Conservation (phyloP, 2,329 filamentous ascomycete genomes). For the Sporothrix dimorphospora region DNA sequence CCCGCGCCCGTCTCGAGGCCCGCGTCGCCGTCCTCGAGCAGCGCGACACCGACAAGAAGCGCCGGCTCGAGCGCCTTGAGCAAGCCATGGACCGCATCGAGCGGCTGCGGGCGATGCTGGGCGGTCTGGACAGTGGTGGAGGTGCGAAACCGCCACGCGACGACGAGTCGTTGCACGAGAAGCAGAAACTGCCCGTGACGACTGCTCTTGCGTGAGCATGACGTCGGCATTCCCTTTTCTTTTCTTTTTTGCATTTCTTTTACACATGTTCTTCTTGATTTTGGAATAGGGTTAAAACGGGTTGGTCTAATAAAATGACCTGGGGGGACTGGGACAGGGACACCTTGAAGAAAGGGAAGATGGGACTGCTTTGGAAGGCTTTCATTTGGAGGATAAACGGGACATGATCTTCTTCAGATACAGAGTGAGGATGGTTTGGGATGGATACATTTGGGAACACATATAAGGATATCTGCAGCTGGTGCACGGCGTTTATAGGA, state of each 20-base stretch:
- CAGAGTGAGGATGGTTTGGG: no score
- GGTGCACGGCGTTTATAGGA: no score
- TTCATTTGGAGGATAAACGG: no score
- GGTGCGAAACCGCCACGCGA: neutral
- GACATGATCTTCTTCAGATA: no score
- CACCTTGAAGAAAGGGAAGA: no score
- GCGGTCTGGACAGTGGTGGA: constrained; percentile 24
- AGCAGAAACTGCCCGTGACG: neutral
- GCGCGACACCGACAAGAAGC: constrained; percentile 70
- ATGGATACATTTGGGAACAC: no score
- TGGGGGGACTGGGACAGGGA: no score
- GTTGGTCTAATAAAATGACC: no score
- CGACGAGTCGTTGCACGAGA: constrained; percentile 9
- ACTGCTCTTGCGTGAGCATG: neutral
- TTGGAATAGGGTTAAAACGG: neutral
- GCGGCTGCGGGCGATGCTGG: constrained; percentile 65
- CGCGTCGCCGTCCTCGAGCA: constrained; percentile 69
- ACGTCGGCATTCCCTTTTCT: neutral
- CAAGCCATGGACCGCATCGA: constrained; percentile 72
- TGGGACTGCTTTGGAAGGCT: no score
- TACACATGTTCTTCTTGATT: neutral
- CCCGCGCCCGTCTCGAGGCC: constrained; percentile 71
- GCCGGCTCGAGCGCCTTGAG: constrained; percentile 71
- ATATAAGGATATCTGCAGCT: no score
- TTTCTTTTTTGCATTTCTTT: neutral